phyloP scores from a whole-genome alignment of 495 filamentous ascomycete species.

The Penicillium manginii region DNA sequence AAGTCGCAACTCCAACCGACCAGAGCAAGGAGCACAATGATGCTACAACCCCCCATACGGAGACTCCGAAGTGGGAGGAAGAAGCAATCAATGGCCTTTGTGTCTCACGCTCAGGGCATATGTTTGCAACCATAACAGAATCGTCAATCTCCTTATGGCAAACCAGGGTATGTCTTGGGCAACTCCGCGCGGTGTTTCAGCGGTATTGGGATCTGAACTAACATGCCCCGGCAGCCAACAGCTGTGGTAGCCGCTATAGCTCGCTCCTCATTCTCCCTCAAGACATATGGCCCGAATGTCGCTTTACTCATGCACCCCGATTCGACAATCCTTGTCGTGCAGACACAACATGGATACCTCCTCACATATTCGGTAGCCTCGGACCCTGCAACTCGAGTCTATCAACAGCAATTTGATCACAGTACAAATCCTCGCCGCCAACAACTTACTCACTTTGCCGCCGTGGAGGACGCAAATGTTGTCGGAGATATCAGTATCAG shows the following conservation, averaged over 20 bases:
- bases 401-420: constrained; percentile 75
- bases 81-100: constrained; percentile 73
- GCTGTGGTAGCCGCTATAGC: constrained; percentile 83
- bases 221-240: constrained; percentile 67
- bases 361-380: constrained; percentile 94
- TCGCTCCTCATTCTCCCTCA: constrained; percentile 76
- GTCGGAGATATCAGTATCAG: constrained; percentile 85
- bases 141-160: constrained; percentile 91
- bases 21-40: constrained; percentile 15
- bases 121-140: constrained; percentile 87
- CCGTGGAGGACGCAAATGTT: constrained; percentile 69
- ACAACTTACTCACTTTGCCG: constrained; percentile 66
- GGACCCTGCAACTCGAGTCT: constrained; percentile 80
- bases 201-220: constrained; percentile 25
- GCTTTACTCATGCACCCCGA: constrained; percentile 88
- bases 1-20: constrained; percentile 15
- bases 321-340: constrained; percentile 88
- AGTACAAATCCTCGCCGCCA: constrained; percentile 72
- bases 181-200: neutral
- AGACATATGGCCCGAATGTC: constrained; percentile 82
- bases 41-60: constrained; percentile 17
- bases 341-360: constrained; percentile 83
- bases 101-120: constrained; percentile 77
- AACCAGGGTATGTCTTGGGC: constrained; percentile 68
- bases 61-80: constrained; percentile 46